Evolutionary conservation across 345 rosid genomes (phyloP), one percentile per base, ranked within the genome.

Genomic region (Acer saccharum): DNA sequence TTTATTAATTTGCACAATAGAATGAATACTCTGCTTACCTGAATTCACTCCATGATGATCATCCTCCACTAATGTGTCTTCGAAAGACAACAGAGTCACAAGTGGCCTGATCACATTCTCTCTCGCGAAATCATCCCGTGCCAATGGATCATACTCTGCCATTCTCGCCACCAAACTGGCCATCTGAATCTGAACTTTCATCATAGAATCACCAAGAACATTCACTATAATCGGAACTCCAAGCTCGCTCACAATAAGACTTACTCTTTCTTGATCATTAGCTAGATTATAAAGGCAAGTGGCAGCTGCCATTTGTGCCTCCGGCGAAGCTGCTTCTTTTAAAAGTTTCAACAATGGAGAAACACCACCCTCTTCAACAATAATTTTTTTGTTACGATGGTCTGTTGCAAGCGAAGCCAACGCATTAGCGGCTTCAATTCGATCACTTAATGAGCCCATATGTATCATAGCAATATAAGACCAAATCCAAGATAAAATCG

Each of bases 401-500:
- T 91, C 99, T 21, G 79, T 65, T 0, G 96, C 99, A 0, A 92
- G 89, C 0, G 88, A 84, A 16, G 88, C 91, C 60, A 95, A 89
- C 62, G 88, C 87, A 74, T 83, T 88, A 18, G 97, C 96, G 0
- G 99, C 99, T 13, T 93, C 96, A 20, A 89, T 85, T 20, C 89
- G 89, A n/a, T 92, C 96, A 7, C 73, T 39, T 62, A 82, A 72
- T 39, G 82, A 85, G 0, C 93, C 92, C 91, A 87, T 83, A 65
- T 86, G 90, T 18, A 90, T 76, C 3, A 90, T 78, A 0, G 95
- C 91, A 4, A 90, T 85, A 64, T 83, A 87, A 7, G 95, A 92
- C 99, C 99, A 95, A 27, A 95, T 91, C 97, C 93, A 95, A 3
- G 98, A 88, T 13, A 95, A 84, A 62, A 95, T 92, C 68, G 99